Evolutionary conservation across 2,329 filamentous ascomycete genomes (phyloP).

Genomic region (Fulvia fulva): DNA sequence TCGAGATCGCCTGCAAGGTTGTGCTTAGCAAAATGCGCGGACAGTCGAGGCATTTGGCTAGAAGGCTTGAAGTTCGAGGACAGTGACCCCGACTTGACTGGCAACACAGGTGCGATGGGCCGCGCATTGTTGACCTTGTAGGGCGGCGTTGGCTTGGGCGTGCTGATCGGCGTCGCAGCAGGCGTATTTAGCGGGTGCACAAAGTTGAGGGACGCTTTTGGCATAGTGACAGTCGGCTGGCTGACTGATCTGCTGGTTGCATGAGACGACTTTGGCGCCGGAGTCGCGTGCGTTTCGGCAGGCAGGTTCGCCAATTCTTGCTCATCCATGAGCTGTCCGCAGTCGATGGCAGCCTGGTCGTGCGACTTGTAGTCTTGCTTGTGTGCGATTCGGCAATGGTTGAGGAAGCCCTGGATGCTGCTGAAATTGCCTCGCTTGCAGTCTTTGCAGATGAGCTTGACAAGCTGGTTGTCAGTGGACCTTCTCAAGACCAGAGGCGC

Average conservation of each 20-base stretch:
- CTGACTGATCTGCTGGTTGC: constrained; percentile 9
- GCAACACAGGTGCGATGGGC: constrained; percentile 5
- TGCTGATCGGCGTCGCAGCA: constrained; percentile 10
- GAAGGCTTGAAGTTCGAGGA: constrained; percentile 35
- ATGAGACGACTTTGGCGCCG: constrained; percentile 17
- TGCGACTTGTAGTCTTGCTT: constrained; percentile 92
- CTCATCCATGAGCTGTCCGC: constrained; percentile 75
- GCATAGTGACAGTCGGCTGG: neutral
- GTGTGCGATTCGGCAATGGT: constrained; percentile 96
- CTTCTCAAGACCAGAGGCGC: constrained; percentile 82
- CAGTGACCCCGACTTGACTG: neutral
- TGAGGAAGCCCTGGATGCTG: constrained; percentile 98
- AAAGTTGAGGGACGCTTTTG: constrained; percentile 7
- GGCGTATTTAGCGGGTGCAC: constrained; percentile 32
- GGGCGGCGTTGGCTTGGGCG: constrained; percentile 13
- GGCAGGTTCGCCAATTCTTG: constrained; percentile 47
- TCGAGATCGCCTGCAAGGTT: constrained; percentile 39
- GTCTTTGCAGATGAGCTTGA: constrained; percentile 83
- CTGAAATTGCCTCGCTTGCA: constrained; percentile 89
- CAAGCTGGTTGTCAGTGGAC: constrained; percentile 73
- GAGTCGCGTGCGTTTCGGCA: constrained; percentile 23
- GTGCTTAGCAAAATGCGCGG: constrained; percentile 38
- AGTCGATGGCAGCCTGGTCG: constrained; percentile 84
- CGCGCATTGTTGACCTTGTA: neutral
- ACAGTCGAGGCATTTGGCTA: constrained; percentile 41